Evolutionary conservation across 1,284 basidiomycete genomes (phyloP), one percentile per base, ranked within the genome.

Genomic region (Cutaneotrichosporon mucoides): DNA sequence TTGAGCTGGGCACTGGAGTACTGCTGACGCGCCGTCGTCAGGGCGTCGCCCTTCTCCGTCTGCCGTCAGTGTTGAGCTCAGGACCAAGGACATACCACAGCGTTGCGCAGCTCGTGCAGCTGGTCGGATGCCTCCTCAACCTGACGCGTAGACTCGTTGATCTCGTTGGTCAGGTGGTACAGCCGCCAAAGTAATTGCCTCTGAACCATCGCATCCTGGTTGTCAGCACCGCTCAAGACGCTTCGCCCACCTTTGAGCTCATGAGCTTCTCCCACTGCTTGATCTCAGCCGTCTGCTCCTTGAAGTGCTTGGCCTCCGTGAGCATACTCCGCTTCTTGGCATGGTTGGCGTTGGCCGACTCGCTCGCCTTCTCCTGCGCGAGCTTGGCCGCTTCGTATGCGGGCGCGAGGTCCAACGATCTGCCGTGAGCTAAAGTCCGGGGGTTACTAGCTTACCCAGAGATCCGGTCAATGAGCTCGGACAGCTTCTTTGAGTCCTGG

Each of bases 271-370:
- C 88, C 71, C 94, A 98, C 52, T 88, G 84, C 69, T 92, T 90
- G 4, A 92, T 91, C 75, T 99, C 96, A 13, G 84, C 86, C 76
- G 94, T 94, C 79, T 98, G 95, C 76, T 98, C 93, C 77, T 92
- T 92, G 79, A 96, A 98, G 70, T 95, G 92, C 78, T 92, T 94
- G 67, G 96, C 94, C 78, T 99, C 96, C 3, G 90, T 90, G 6
- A 92, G 85, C 69, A 99, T 94, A 9, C 91, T 90, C 57, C 93
- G 84, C 52, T 95, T 86, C 76, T 95, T 95, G 33, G 88, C 89
- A 74, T 94, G 96, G 75, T 94, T 94, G 79, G 89, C 88, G 1
- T 92, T 95, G 3, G 92, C 92, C 53, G 89, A 88, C 72, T 97
- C 95, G 0, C 91, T 92, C 7, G 94, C 93, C 55, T 88, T 85